phyloP scores from a whole-genome alignment of 768 basidiomycete genomes.

The Neoboletus brunneissimus region DNA sequence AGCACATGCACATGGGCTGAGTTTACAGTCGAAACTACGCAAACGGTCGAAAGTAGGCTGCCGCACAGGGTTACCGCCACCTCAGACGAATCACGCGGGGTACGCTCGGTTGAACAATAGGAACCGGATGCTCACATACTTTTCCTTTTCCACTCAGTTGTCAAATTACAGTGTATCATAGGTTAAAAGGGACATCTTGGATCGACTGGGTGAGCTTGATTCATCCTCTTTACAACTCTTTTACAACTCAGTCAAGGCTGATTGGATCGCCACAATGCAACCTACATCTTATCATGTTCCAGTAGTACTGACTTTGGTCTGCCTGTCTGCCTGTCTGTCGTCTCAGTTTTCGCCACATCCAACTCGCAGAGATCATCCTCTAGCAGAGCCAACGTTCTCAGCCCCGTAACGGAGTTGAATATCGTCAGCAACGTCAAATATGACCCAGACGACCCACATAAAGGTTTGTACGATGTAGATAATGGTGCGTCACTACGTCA shows the following conservation, averaged over 20 bases:
- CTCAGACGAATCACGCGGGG: too few relatives aligned
- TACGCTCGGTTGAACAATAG: too few relatives aligned
- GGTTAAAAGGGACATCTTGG: not conserved
- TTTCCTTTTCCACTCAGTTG: too few relatives aligned
- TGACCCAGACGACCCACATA: conserved; percentile 17
- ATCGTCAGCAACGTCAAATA: conserved; percentile 39
- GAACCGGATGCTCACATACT: too few relatives aligned
- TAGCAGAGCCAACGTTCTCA: conserved; percentile 3
- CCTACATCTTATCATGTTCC: not conserved
- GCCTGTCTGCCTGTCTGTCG: not conserved
- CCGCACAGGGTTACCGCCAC: too few relatives aligned
- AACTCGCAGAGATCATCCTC: too few relatives aligned
- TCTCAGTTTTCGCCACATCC: not conserved
- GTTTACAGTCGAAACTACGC: too few relatives aligned
- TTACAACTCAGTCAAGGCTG: not conserved
- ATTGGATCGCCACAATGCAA: not conserved
- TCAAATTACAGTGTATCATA: not conserved
- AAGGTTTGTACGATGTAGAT: conserved; percentile 41
- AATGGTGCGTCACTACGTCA: conserved; percentile 32
- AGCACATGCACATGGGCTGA: too few relatives aligned
- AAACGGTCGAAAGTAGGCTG: too few relatives aligned
- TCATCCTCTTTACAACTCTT: not conserved
- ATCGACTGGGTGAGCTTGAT: too few relatives aligned
- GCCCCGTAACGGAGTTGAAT: conserved; percentile 26
- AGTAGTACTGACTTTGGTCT: not conserved